Conservation (phyloP, 1,139 yeast genomes). For the Saccharomyces hybrid region DNA sequence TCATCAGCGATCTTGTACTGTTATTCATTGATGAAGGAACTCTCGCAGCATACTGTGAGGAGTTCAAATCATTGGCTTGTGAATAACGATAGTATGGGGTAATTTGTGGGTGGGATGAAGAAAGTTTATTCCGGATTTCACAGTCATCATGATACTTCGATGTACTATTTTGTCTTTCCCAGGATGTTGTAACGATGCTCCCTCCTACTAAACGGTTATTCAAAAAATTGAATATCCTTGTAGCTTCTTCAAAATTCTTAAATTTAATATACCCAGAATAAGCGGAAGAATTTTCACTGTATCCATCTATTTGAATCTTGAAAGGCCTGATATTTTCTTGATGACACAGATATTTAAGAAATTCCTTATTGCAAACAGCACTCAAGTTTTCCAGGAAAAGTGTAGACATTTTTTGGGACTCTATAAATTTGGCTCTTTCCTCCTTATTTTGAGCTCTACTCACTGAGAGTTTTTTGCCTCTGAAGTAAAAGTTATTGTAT, state of each 20-base stretch:
- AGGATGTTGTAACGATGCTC: conserved; percentile 20
- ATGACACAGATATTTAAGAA: conserved; percentile 6
- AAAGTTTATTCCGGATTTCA: background rate
- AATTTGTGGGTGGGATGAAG: background rate
- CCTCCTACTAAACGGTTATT: conserved; percentile 28
- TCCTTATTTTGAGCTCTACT: conserved; percentile 26
- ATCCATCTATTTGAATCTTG: conserved; percentile 5
- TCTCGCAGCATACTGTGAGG: background rate
- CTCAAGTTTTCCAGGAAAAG: conserved; percentile 24
- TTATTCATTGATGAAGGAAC: background rate
- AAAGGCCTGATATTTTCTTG: conserved; percentile 13
- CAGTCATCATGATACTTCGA: background rate
- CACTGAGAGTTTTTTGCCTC: conserved; percentile 28
- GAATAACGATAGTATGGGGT: background rate
- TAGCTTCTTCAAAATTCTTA: conserved; percentile 19
- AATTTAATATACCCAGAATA: conserved; percentile 23
- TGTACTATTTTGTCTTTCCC: conserved; percentile 10
- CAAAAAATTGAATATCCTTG: conserved; percentile 15
- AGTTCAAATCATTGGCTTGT: background rate
- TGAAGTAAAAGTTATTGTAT: conserved; percentile 25
- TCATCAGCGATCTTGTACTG: background rate
- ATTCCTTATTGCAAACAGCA: conserved; percentile 18
- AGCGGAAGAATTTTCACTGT: conserved; percentile 9
- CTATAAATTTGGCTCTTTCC: conserved; percentile 6
- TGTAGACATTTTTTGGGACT: conserved; percentile 10